Evolutionary conservation across 257 asterid species (phyloP).

Genomic region (Solanum arcanum): DNA sequence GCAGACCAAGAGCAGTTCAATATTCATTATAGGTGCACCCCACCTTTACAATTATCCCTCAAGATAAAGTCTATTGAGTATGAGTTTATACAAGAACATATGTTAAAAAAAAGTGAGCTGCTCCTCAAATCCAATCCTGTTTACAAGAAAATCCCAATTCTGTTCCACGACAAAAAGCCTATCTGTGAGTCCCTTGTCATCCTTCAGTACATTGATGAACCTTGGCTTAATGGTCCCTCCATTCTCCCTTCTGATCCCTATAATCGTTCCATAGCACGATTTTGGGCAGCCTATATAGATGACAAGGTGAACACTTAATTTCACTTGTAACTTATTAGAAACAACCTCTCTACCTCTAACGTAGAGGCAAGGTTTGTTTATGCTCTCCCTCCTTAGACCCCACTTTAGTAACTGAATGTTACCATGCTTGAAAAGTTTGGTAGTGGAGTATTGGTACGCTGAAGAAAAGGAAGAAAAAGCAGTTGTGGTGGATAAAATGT

Average conservation of each 20-base stretch:
- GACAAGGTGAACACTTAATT: conserved; percentile 5
- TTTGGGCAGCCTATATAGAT: conserved; percentile 27
- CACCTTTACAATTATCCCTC: no score
- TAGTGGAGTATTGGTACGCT: not conserved
- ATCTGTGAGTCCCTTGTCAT: conserved; percentile 21
- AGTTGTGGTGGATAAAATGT: conserved; percentile 4
- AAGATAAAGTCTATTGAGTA: conserved; percentile 11
- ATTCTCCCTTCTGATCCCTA: conserved; percentile 16
- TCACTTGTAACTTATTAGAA: not conserved
- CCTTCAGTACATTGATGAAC: conserved; percentile 23
- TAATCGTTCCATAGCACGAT: conserved; percentile 18
- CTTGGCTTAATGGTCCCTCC: conserved; percentile 12
- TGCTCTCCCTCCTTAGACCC: no score
- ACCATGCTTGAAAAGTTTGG: not conserved
- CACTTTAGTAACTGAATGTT: not conserved
- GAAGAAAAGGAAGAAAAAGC: conserved; percentile 13
- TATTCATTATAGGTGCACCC: no score
- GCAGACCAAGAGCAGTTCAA: no score
- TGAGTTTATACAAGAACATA: conserved; percentile 4
- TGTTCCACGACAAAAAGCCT: conserved; percentile 15
- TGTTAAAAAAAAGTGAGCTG: conserved; percentile 15
- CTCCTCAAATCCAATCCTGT: conserved; percentile 18
- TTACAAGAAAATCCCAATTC: not conserved
- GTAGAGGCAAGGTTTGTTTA: not conserved
- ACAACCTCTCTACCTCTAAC: not conserved